These are phyloP conservation scores for Aspergillus sp. DNA, from an alignment of 2,329 filamentous ascomycete genomes.

Conservation along the genomic window DNA sequence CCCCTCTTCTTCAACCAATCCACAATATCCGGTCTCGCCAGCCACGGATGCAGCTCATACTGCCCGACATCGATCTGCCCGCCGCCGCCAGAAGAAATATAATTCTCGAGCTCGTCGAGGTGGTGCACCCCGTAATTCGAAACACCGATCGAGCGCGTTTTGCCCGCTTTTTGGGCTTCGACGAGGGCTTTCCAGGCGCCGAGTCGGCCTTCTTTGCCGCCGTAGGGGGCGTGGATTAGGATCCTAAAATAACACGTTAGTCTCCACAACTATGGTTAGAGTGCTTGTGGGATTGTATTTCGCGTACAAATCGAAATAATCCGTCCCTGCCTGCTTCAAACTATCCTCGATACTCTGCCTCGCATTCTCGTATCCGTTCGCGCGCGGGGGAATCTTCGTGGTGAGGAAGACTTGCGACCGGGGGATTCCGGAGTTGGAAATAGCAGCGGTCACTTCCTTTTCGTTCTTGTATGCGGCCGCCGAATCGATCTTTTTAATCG, in stretches of 20 bases:
- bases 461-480: conserved; percentile 61
- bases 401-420: conserved; percentile 63
- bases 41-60: conserved; percentile 89
- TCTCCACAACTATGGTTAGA: too few relatives aligned
- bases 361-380: conserved; percentile 63
- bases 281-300: too few relatives aligned
- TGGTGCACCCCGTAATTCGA: conserved; percentile 44
- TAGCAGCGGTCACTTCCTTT: conserved; percentile 53
- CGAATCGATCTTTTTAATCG: conserved; percentile 53
- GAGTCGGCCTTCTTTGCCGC: conserved; percentile 37
- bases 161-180: conserved; percentile 39
- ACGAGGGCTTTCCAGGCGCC: conserved; percentile 44
- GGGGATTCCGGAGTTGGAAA: conserved; percentile 52
- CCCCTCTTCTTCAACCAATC: conserved; percentile 69
- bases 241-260: conserved; percentile 24
- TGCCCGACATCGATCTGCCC: conserved; percentile 81
- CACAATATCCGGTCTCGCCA: conserved; percentile 74
- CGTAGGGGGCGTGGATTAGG: conserved; percentile 42
- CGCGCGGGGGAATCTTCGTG: conserved; percentile 56
- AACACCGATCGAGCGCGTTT: conserved; percentile 42
- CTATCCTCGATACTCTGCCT: conserved; percentile 65
- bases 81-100: conserved; percentile 42
- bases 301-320: conserved; percentile 68
- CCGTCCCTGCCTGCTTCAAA: conserved; percentile 61
- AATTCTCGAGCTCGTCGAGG: conserved; percentile 41